Evolutionary conservation across 257 asterid genomes (phyloP), one percentile per base, ranked within the genome.

Genomic region (Phtheirospermum japonicum): DNA sequence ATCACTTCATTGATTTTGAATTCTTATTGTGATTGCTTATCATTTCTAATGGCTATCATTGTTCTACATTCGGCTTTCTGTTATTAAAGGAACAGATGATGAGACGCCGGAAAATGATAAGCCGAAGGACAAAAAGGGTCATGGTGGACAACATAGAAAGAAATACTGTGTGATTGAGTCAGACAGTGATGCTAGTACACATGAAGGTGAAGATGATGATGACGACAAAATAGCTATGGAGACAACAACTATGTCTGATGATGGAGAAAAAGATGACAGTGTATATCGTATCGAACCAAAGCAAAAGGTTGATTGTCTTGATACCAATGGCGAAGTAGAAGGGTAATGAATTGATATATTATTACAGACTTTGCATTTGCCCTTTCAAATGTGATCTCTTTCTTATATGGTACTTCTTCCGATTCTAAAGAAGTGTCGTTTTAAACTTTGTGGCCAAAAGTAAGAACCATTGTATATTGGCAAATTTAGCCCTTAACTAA

Each of bases 121-220:
- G 66, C 37, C 34, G 28, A 63, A 64, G 66, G 81, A 43, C 33
- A 53, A 69, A 45, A 80, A 79, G 26, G 77, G 65, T 32, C 67
- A 19, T 55, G 59, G 70, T 19, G 72, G 70, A 64, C 70, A 43
- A 51, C 82, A 50, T 50, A 79, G 68, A 77, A 82, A 77, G 76
- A 88, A 70, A 72, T 50, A 20, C 65, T 74, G 60, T 75, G 67
- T 76, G 61, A 59, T 76, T 31, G 84, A 82, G 64, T 86, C 96
- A 13, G 94, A 86, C 50, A 65, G 54, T 53, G 85, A 79, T 49
- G 64, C 66, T 9, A 62, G 68, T 57, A 64, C 77, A 64, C 79
- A 34, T 36, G 80, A 72, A 67, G 67, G 57, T 45, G 81, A 66
- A 66, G 83, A 82, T 65, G 83, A 72, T 28, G 88, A 79, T 66